Evolutionary conservation across 2,329 filamentous ascomycete species (phyloP).

Genomic region (Diplodia corticola): DNA sequence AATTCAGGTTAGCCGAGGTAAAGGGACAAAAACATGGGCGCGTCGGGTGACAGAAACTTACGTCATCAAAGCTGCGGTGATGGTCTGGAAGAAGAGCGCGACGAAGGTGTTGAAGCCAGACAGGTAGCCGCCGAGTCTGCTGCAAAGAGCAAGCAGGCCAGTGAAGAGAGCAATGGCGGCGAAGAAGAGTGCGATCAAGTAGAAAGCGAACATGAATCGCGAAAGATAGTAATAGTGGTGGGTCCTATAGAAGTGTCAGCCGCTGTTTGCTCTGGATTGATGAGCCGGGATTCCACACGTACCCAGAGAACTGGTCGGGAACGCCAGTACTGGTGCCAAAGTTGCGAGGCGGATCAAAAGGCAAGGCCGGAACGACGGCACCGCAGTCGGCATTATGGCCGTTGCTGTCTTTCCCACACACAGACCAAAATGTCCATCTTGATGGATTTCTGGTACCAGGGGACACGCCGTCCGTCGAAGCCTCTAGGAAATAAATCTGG

Average conservation of each 20-base stretch:
- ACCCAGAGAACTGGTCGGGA: constrained; percentile 57
- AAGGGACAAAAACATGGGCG: constrained; percentile 4
- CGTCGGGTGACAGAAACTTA: constrained; percentile 46
- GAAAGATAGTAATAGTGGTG: constrained; percentile 80
- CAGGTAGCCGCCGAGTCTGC: constrained; percentile 68
- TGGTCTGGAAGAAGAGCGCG: constrained; percentile 68
- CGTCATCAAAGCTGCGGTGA: constrained; percentile 75
- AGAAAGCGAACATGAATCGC: constrained; percentile 91
- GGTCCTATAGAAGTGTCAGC: constrained; percentile 29
- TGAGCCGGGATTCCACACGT: constrained; percentile 28
- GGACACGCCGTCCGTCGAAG: constrained; percentile 73
- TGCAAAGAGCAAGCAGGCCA: constrained; percentile 68
- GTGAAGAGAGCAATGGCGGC: constrained; percentile 66
- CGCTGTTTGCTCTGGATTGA: background rate
- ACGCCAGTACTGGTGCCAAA: constrained; percentile 59
- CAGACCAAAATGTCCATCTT: constrained; percentile 89
- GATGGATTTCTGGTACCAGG: constrained; percentile 58
- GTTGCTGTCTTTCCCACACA: constrained; percentile 62
- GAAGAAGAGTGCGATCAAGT: constrained; percentile 82
- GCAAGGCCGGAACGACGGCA: constrained; percentile 60
- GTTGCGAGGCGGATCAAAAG: constrained; percentile 64
- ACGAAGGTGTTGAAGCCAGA: constrained; percentile 59
- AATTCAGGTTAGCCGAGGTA: background rate
- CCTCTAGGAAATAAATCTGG: constrained; percentile 82
- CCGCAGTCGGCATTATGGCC: constrained; percentile 64